Evolutionary conservation across 2,329 filamentous ascomycete species (phyloP).

Genomic region (Passalora sequoiae): DNA sequence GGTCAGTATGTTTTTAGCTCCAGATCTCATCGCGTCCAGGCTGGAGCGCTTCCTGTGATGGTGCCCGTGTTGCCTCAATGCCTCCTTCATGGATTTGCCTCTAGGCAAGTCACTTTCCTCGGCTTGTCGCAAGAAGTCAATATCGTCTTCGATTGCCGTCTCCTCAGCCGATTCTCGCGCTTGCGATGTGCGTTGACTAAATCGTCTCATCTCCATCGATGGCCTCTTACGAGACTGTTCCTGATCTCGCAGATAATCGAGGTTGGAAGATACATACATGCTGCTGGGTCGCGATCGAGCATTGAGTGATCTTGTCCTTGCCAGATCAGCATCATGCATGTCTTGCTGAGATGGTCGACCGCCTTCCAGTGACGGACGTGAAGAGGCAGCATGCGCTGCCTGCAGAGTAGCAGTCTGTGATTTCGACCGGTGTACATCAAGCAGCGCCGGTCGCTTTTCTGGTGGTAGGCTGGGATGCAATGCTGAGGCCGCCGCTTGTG

Average conservation of each 20-base stretch:
- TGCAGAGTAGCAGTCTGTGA: slow-evolving; percentile 43
- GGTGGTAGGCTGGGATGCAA: slow-evolving; percentile 34
- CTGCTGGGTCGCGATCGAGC: slow-evolving; percentile 69
- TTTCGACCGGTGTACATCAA: slow-evolving; percentile 46
- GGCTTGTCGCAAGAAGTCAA: slow-evolving; percentile 74
- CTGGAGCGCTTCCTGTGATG: slow-evolving; percentile 68
- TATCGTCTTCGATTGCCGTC: slow-evolving; percentile 67
- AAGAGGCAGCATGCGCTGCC: slow-evolving; percentile 43
- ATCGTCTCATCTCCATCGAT: slow-evolving; percentile 30
- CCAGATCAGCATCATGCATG: slow-evolving; percentile 50
- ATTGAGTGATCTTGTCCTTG: slow-evolving; percentile 59
- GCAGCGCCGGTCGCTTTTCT: slow-evolving; percentile 38
- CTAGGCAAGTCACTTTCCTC: slow-evolving; percentile 54
- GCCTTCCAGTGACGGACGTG: slow-evolving; percentile 66
- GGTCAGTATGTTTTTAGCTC: slow-evolving; percentile 73
- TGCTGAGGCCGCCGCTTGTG: slow-evolving; percentile 34
- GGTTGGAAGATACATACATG: slow-evolving; percentile 73
- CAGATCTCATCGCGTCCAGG: slow-evolving; percentile 53
- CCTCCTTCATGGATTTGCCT: slow-evolving; percentile 10
- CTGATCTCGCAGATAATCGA: slow-evolving; percentile 75
- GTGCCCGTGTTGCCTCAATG: slow-evolving; percentile 48
- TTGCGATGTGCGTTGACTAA: slow-evolving; percentile 28
- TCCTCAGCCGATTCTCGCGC: slow-evolving; percentile 50
- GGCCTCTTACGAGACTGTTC: slow-evolving; percentile 45
- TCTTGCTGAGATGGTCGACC: slow-evolving; percentile 62